A percentile compares a stretch with the other conserved stretches of the same genome.
Evolutionary conservation across 768 basidiomycete genomes (phyloP).

Genomic region (Amanita thiersii): DNA sequence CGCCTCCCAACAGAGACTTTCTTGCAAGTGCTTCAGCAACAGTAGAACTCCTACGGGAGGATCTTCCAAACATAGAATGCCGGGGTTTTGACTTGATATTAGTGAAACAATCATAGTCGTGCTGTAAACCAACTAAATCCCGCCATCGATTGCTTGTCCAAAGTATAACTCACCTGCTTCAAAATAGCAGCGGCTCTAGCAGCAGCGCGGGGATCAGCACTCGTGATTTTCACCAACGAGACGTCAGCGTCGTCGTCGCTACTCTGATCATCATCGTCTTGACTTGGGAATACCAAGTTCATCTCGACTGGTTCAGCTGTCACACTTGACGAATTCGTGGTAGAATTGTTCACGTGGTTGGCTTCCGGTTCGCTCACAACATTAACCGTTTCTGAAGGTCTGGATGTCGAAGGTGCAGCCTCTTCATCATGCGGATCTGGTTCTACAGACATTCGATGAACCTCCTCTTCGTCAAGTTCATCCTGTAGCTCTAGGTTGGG

Average conservation of each 20-base stretch:
- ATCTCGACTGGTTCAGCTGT: too few species aligned
- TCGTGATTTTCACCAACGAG: constrained; percentile 77
- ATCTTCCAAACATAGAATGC: constrained; percentile 13
- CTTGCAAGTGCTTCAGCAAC: constrained; percentile 1
- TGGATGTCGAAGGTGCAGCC: too few species aligned
- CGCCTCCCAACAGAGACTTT: background rate
- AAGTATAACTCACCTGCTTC: constrained; percentile 54
- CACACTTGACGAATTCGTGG: too few species aligned
- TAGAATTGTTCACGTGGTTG: too few species aligned
- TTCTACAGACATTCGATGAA: constrained; percentile 18
- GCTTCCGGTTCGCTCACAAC: too few species aligned
- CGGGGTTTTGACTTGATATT: constrained; percentile 26
- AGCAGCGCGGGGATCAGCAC: constrained; percentile 78
- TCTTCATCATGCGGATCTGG: constrained; percentile 13
- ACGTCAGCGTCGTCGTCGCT: constrained; percentile 32
- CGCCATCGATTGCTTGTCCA: constrained; percentile 2
- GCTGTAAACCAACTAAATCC: constrained; percentile 31
- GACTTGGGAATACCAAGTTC: too few species aligned
- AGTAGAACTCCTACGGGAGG: background rate
- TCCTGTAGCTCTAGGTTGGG: constrained; percentile 8
- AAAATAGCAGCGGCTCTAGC: constrained; percentile 91
- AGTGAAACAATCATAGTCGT: constrained; percentile 82
- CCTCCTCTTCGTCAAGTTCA: constrained; percentile 19
- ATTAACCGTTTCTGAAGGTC: too few species aligned
- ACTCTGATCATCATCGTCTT: constrained; percentile 13